These are phyloP conservation scores for Vickermania spadyakhi DNA, from an alignment of 208 protist genomes.

Conservation along the genomic window DNA sequence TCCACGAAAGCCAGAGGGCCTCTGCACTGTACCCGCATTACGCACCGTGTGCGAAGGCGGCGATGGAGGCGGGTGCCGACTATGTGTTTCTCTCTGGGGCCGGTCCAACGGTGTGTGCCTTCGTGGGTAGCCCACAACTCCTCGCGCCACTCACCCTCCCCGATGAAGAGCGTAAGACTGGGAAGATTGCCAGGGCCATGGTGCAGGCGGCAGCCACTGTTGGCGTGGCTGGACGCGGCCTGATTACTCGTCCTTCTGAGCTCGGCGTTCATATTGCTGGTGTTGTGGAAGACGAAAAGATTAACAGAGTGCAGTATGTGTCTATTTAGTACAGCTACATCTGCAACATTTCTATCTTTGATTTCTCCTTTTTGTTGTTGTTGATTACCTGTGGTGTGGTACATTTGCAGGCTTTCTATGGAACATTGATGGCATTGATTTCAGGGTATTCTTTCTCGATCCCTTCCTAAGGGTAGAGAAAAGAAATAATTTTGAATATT, in stretches of 20 bases:
- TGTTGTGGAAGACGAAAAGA: conserved; percentile 8
- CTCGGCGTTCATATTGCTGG: conserved; percentile 61
- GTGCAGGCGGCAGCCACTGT: conserved; percentile 36
- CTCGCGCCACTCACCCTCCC: conserved; percentile 54
- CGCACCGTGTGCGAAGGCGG: conserved; percentile 45
- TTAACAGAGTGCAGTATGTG: conserved; percentile 11
- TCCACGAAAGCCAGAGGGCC: conserved; percentile 83
- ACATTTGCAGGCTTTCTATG: too few species aligned
- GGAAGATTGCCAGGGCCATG: conserved; percentile 71
- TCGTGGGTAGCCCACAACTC: conserved; percentile 39
- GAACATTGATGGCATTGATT: too few species aligned
- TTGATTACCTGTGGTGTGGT: too few species aligned
- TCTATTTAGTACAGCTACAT: conserved; percentile 16
- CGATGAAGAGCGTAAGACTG: conserved; percentile 33
- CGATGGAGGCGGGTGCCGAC: conserved; percentile 46
- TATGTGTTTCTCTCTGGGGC: conserved; percentile 77
- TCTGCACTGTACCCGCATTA: conserved; percentile 71
- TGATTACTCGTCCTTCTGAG: conserved; percentile 77
- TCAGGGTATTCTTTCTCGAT: too few species aligned
- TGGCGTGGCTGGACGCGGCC: conserved; percentile 47
- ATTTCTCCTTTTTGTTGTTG: too few species aligned
- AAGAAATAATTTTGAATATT: too few species aligned
- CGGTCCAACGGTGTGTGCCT: conserved; percentile 67
- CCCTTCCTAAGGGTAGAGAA: too few species aligned
- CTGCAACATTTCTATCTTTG: too few species aligned